Evolutionary conservation across 441 rosid genomes (phyloP).

Genomic region (Corymbia citriodora): DNA sequence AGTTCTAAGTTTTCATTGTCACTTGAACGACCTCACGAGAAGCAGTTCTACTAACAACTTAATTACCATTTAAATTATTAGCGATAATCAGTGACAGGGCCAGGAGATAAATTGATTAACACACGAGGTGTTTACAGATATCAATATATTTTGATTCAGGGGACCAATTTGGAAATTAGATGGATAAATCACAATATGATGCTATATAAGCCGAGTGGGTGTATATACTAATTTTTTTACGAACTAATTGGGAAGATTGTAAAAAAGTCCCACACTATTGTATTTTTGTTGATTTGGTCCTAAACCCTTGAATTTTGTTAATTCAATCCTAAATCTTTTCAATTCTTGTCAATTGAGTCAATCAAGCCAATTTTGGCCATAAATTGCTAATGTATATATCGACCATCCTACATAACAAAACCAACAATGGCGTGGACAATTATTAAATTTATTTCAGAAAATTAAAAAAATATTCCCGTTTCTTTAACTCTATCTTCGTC

Average conservation of each 20-base stretch:
- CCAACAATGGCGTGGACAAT: rapidly evolving
- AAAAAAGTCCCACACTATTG: neutral
- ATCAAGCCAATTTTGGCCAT: rapidly evolving
- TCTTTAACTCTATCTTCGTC: neutral
- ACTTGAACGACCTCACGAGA: neutral
- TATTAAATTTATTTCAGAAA: no score
- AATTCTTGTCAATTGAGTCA: no score
- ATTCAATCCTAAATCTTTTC: rapidly evolving
- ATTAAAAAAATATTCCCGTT: neutral
- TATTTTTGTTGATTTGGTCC: neutral
- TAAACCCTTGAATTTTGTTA: neutral
- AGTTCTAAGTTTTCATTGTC: neutral
- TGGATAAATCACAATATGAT: neutral
- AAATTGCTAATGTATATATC: rapidly evolving
- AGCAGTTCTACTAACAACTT: neutral
- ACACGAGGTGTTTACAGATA: neutral
- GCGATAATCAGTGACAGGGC: neutral
- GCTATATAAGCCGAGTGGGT: neutral
- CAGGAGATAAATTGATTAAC: neutral
- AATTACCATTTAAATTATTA: neutral
- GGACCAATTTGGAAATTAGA: neutral
- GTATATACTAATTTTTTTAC: neutral
- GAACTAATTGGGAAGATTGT: no score
- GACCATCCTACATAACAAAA: rapidly evolving
- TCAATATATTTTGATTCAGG: neutral